Base-by-base conservation (phyloP, 768 basidiomycete species). In the Macrocybe gigantea region DNA sequence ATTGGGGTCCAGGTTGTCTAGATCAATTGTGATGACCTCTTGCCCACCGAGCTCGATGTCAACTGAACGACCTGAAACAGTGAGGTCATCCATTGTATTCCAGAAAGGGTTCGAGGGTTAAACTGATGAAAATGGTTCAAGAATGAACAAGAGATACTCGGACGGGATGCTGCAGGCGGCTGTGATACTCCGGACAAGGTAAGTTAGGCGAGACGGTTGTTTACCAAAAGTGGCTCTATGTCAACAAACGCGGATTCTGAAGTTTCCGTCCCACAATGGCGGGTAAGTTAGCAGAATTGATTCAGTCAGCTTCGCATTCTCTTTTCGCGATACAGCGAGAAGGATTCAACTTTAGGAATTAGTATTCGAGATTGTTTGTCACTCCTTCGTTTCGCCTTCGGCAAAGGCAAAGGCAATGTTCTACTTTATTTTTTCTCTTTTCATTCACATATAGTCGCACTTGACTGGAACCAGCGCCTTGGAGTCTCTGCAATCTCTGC, bases 11-110 rank as follows among this genome's bases (percentile, higher is more conserved):
- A 98, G 82, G 56, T 85, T 74, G 70, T 90, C 88, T 35, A 97
- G 77, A 71, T 95, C 89, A 50, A 97, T 84, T 14, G 88, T 87
- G 50, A 94, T 87, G 60, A 89, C 79, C 66, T 94, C 93, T 64
- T 88, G 85, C 6, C 83, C 80, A 34, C 83, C 83, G 5, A 90
- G 73, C 58, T 89, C 88, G 55, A 91, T 88, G 63, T 88, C 84
- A 43, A 88, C 74, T 5, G 82, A 73, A 47, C 77, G 74, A 36
- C 74, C 74, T n/a, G 66, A 53, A 29, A 60, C 47, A 33, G 61
- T 37, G 22, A 54, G 49, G 41, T 68, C 68, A 47, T 70, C 72
- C 69, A 72, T 72, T 34, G 22, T 53, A 41, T 43, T 29, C 22
- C 8, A 44, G 31, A 11, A 44, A n/a, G 3, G 41, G 4, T 38